Base-by-base conservation (phyloP, 352 stramenopile species). In the Pythium graminicola region DNA sequence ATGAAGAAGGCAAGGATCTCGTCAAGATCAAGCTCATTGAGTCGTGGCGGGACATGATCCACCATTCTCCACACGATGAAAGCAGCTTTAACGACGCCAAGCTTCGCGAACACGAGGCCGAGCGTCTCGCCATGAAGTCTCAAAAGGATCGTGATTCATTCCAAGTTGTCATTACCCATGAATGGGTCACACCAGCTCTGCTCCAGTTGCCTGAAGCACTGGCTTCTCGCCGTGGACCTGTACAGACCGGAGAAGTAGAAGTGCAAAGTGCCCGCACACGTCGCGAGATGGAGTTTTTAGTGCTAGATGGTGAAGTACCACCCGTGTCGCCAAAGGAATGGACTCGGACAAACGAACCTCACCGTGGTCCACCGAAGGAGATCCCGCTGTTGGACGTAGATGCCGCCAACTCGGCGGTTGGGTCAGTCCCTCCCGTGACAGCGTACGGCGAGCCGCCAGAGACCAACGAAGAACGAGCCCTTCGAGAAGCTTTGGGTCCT, bases 11-110 rank as follows among this genome's bases (percentile, higher is more conserved):
- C 41, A 64, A 76, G 33, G 82, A 91, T 10, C 72, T 93, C 7
- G 72, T 86, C 22, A 83, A 89, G 60, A 56, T 93, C 52, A 86
- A 90, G 54, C 54, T 91, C 14, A 93, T 93, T 32, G 82, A 93
- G 57, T 93, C 82, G 17, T 93, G 82, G 82, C 72, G 82, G 17
- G 82, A 93, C 40, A 68, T 86, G 51, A 72, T 91, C 33, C 64
- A 81, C 23, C 64, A 84, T 39, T 67, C 81, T 14, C 60, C 71
- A 2, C 73, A 83, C 50, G 81, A 92, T 9, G 71, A 86, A 43
- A 78, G 69, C 42, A 84, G 41, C 20, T 93, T 93, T 52, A 81
- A 81, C 32, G 78, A 89, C 48, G 82, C 82, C 23, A 93, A 91
- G 61, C 68, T 93, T 44, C 82, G 82, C 14, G 82, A 93, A 46